These are phyloP conservation scores for Syncephalastrum contaminatum DNA, from an alignment of 371 early-diverging fungal species.

Conservation along the genomic window DNA sequence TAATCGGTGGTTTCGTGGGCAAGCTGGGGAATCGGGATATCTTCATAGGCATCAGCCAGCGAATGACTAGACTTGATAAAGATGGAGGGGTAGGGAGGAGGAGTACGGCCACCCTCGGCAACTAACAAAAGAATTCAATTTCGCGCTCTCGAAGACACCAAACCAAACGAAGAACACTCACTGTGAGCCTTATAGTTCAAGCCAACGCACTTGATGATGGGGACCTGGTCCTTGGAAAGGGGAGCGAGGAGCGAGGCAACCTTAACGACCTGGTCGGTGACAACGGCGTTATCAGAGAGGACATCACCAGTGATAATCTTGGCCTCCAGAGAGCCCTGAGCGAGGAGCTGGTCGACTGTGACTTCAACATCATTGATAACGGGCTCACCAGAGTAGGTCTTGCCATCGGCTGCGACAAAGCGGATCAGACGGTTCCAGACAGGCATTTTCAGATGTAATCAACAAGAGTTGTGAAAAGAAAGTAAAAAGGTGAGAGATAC, in stretches of 20 bases:
- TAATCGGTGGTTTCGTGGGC: slow-evolving; percentile 52
- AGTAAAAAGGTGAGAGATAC: not conserved
- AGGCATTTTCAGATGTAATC: not conserved
- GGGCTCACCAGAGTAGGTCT: slow-evolving; percentile 22
- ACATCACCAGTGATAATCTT: slow-evolving; percentile 46
- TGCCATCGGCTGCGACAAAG: slow-evolving; percentile 23
- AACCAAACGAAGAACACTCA: slow-evolving; percentile 1
- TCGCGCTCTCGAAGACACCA: not conserved
- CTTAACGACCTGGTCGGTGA: slow-evolving; percentile 42
- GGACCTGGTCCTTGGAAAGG: slow-evolving; percentile 23
- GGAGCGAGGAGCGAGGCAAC: slow-evolving; percentile 46
- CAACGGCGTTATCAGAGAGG: slow-evolving; percentile 27
- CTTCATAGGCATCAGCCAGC: slow-evolving; percentile 44
- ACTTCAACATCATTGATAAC: slow-evolving; percentile 10
- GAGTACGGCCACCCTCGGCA: slow-evolving; percentile 30
- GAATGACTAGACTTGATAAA: slow-evolving; percentile 53
- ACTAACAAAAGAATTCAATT: slow-evolving; percentile 4
- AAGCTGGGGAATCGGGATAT: slow-evolving; percentile 47
- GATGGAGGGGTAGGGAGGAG: slow-evolving; percentile 40
- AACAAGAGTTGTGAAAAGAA: slow-evolving; percentile 1
- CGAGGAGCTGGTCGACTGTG: slow-evolving; percentile 26
- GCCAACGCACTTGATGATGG: slow-evolving; percentile 55
- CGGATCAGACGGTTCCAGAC: slow-evolving; percentile 30
- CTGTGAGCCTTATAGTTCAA: slow-evolving; percentile 53
- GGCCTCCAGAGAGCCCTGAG: slow-evolving; percentile 27